Conservation (phyloP, 1,284 basidiomycete species). For the Malassezia vespertilionis region DNA sequence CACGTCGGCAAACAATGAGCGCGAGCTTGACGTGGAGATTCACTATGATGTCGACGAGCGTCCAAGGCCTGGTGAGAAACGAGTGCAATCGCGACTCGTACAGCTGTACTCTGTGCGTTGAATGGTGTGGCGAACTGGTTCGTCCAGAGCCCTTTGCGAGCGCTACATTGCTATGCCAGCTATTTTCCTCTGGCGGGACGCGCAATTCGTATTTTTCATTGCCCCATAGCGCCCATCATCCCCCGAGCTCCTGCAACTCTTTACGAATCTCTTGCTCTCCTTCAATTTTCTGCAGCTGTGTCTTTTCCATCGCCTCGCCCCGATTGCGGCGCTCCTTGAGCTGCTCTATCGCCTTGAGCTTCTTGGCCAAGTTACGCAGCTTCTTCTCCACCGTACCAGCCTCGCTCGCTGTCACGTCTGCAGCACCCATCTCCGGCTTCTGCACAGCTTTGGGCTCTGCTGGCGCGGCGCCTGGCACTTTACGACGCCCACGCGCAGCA, state of each 20-base stretch:
- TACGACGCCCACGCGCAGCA: slow-evolving; percentile 11
- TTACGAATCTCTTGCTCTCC: slow-evolving; percentile 69
- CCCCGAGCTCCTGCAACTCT: slow-evolving; percentile 58
- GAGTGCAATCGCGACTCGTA: slow-evolving; percentile 10
- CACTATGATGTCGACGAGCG: slow-evolving; percentile 57
- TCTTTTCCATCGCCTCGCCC: slow-evolving; percentile 80
- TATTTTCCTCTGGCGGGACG: background rate
- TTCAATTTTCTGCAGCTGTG: slow-evolving; percentile 89
- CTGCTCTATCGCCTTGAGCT: slow-evolving; percentile 87
- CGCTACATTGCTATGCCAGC: background rate
- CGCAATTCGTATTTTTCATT: background rate
- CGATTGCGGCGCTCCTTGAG: slow-evolving; percentile 75
- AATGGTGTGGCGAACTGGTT: background rate
- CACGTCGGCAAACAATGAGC: slow-evolving; percentile 68
- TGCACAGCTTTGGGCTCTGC: background rate
- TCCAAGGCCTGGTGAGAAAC: slow-evolving; percentile 3
- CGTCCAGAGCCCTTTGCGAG: background rate
- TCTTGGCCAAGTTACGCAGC: slow-evolving; percentile 75
- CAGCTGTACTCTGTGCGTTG: slow-evolving; percentile 17
- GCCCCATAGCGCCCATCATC: background rate
- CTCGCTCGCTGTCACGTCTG: slow-evolving; percentile 28
- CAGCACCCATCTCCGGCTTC: slow-evolving; percentile 22
- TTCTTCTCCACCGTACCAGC: slow-evolving; percentile 48
- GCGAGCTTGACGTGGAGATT: slow-evolving; percentile 84
- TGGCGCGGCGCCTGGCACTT: slow-evolving; percentile 8